These are phyloP conservation scores for Fusarium sp. DNA, from an alignment of 2,329 filamentous ascomycete genomes.

Conservation along the genomic window DNA sequence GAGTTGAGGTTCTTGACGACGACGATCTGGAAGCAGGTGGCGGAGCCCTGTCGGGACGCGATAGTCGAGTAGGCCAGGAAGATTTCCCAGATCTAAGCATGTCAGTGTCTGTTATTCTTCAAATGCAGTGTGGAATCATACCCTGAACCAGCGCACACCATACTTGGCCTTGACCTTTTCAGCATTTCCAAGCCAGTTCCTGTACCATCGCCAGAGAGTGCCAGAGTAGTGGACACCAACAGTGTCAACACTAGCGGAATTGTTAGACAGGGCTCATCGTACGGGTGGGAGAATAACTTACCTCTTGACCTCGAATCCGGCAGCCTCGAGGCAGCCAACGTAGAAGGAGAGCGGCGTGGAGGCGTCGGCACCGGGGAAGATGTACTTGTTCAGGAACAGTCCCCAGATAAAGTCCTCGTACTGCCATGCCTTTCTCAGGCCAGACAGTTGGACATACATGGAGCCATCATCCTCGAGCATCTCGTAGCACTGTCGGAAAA, in stretches of 20 bases:
- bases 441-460: slow-evolving; percentile 94
- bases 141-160: slow-evolving; percentile 90
- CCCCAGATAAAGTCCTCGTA: slow-evolving; percentile 98
- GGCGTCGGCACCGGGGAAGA: slow-evolving; percentile 95
- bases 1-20: slow-evolving; percentile 92
- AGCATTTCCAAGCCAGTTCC: slow-evolving; percentile 93
- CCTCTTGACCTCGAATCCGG: slow-evolving; percentile 77
- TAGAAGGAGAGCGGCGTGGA: slow-evolving; percentile 90
- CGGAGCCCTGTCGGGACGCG: slow-evolving; percentile 83
- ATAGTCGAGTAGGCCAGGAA: slow-evolving; percentile 91
- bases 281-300: slow-evolving; percentile 12
- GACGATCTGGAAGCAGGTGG: slow-evolving; percentile 88
- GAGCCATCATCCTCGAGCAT: slow-evolving; percentile 95
- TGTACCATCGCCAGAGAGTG: slow-evolving; percentile 96
- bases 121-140: slow-evolving; percentile 57
- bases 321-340: slow-evolving; percentile 80
- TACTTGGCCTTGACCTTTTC: slow-evolving; percentile 94
- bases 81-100: slow-evolving; percentile 86
- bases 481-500: slow-evolving; percentile 86
- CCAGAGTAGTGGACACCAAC: slow-evolving; percentile 95
- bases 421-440: slow-evolving; percentile 91
- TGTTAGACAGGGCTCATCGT: not conserved
- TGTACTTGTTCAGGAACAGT: slow-evolving; percentile 97
- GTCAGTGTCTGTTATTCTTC: slow-evolving; percentile 12
- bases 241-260: slow-evolving; percentile 73